These are phyloP conservation scores for Phytophthora ohioensis DNA, from an alignment of 352 stramenopile species.

Conservation along the genomic window DNA sequence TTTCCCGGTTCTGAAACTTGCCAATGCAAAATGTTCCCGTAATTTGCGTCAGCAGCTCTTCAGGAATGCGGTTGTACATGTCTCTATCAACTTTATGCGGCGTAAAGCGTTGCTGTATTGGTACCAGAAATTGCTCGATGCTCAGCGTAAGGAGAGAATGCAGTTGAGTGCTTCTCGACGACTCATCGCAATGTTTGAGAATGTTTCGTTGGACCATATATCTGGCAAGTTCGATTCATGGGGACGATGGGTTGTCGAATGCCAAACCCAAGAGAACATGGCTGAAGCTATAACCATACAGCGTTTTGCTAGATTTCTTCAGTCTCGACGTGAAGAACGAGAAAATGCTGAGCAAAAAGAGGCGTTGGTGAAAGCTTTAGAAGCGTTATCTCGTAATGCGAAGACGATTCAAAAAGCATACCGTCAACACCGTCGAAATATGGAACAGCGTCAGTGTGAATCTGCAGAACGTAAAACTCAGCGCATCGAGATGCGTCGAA, in stretches of 20 bases:
- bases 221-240: constrained; percentile 31
- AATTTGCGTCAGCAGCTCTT: constrained; percentile 53
- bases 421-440: constrained; percentile 19
- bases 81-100: constrained; percentile 33
- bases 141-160: constrained; percentile 32
- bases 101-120: constrained; percentile 45
- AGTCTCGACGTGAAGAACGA: constrained; percentile 10
- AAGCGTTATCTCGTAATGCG: constrained; percentile 28
- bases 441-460: constrained; percentile 20
- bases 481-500: constrained; percentile 23
- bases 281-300: constrained; percentile 53
- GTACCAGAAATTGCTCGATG: constrained; percentile 35
- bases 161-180: constrained; percentile 37
- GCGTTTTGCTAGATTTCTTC: constrained; percentile 20
- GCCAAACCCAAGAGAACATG: constrained; percentile 37
- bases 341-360: constrained; percentile 7
- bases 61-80: constrained; percentile 39
- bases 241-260: constrained; percentile 25
- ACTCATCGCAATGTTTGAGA: constrained; percentile 43
- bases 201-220: constrained; percentile 21
- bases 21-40: constrained; percentile 54
- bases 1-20: constrained; percentile 62
- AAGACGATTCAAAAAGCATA: constrained; percentile 52
- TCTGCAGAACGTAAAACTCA: constrained; percentile 41
- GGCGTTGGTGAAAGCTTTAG: constrained; percentile 29